phyloP scores from a whole-genome alignment of 176 grass and related monocot genomes.

The Zoysia pacifica region DNA sequence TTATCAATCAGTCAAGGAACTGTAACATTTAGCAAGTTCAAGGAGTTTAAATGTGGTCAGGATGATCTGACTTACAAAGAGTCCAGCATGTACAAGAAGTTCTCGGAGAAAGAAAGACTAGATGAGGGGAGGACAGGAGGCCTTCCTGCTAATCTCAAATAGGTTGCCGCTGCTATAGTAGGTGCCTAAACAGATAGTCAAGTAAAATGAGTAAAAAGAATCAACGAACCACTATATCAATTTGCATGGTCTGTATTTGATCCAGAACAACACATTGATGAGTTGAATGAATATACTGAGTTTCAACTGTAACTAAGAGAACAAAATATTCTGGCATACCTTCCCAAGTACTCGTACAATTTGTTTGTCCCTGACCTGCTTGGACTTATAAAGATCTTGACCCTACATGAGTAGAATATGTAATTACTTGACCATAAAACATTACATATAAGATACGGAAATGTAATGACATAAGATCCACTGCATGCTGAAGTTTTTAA shows the following conservation, averaged over 20 bases:
- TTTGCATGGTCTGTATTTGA: constrained; percentile 12
- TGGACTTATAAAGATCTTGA: constrained; percentile 88
- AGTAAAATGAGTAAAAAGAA: not conserved
- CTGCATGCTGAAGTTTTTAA: not conserved
- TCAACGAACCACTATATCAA: constrained; percentile 14
- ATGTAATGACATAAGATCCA: not conserved
- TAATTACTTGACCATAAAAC: constrained; percentile 5
- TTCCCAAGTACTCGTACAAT: constrained; percentile 93
- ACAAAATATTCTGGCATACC: constrained; percentile 49
- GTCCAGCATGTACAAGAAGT: constrained; percentile 95
- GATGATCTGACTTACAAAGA: constrained; percentile 68
- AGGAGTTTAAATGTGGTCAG: constrained; percentile 22
- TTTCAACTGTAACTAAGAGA: constrained; percentile 11
- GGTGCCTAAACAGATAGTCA: constrained; percentile 53
- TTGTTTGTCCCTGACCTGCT: constrained; percentile 94
- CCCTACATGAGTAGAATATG: constrained; percentile 55
- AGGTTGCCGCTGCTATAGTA: constrained; percentile 91
- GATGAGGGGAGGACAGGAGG: constrained; percentile 77
- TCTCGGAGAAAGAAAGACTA: constrained; percentile 93
- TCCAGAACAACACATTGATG: not conserved
- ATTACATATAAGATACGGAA: not conserved
- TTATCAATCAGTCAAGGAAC: not conserved
- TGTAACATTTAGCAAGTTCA: not conserved
- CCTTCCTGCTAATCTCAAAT: constrained; percentile 93
- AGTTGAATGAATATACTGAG: not conserved